These are phyloP conservation scores for Gynandropsis gynandra DNA, from an alignment of 345 rosid genomes.

Conservation along the genomic window DNA sequence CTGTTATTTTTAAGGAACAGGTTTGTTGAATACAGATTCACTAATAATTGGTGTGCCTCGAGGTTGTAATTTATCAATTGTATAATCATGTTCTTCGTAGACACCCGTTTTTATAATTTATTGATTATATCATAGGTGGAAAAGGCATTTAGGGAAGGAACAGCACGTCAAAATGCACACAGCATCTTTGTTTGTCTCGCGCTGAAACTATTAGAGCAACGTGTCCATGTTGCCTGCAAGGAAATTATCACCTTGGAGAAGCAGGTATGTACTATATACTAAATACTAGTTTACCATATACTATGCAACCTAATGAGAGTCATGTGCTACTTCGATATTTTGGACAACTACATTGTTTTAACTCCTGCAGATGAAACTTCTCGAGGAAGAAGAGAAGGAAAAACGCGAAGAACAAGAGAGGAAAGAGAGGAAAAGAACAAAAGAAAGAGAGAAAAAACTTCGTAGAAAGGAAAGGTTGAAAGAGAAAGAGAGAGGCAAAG, in stretches of 20 bases:
- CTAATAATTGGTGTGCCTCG: background rate
- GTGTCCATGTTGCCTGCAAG: slow-evolving; percentile 96
- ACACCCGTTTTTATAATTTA: slow-evolving; percentile 15
- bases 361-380: slow-evolving; percentile 61
- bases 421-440: slow-evolving; percentile 74
- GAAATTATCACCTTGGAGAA: slow-evolving; percentile 85
- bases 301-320: background rate
- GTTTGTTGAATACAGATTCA: slow-evolving; percentile 27
- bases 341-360: slow-evolving; percentile 21
- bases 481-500: slow-evolving; percentile 71
- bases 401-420: slow-evolving; percentile 95
- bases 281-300: too few species aligned
- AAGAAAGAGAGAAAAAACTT: slow-evolving; percentile 89
- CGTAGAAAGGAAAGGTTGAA: slow-evolving; percentile 92
- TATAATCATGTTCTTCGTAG: background rate
- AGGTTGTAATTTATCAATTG: background rate
- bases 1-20: slow-evolving; percentile 96
- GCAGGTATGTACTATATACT: slow-evolving; percentile 64
- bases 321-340: slow-evolving; percentile 20
- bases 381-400: slow-evolving; percentile 97
- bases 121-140: slow-evolving; percentile 61
- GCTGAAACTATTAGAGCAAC: slow-evolving; percentile 72
- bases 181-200: slow-evolving; percentile 94
- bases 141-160: slow-evolving; percentile 97
- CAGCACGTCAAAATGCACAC: slow-evolving; percentile 95